phyloP scores from a whole-genome alignment of 257 asterid species.

The Penstemon eatonii region DNA sequence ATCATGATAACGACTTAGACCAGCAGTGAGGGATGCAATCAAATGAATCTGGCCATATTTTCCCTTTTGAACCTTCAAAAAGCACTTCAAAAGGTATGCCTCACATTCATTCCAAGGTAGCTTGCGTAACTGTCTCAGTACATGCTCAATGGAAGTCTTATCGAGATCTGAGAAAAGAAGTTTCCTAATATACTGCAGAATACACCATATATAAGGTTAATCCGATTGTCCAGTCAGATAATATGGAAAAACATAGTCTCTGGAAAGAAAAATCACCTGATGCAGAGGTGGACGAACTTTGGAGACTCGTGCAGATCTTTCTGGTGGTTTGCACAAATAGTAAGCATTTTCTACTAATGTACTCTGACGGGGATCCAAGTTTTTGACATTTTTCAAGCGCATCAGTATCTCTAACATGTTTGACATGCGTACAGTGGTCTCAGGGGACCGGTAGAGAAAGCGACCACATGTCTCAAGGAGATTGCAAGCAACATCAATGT shows the following conservation, averaged over 20 bases:
- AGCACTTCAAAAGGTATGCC: constrained; percentile 81
- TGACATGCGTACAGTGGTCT: constrained; percentile 88
- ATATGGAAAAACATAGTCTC: constrained; percentile 26
- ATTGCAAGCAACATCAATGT: constrained; percentile 95
- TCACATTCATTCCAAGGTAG: constrained; percentile 97
- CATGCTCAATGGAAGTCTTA: constrained; percentile 86
- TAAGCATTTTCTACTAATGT: constrained; percentile 97
- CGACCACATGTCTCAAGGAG: constrained; percentile 99
- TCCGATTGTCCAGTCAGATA: constrained; percentile 12
- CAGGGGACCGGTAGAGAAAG: constrained; percentile 94
- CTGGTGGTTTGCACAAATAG: constrained; percentile 97
- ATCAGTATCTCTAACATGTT: constrained; percentile 97
- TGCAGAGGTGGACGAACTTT: constrained; percentile 96
- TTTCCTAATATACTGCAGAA: constrained; percentile 84
- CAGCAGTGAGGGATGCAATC: constrained; percentile 95
- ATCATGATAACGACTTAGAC: constrained; percentile 94
- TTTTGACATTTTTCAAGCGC: constrained; percentile 97
- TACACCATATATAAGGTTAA: constrained; percentile 28
- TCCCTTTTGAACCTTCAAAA: constrained; percentile 97
- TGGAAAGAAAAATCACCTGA: constrained; percentile 57
- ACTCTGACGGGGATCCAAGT: constrained; percentile 98
- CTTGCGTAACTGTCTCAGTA: constrained; percentile 89
- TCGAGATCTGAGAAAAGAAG: constrained; percentile 97
- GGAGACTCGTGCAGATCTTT: constrained; percentile 95
- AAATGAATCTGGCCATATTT: constrained; percentile 97